Evolutionary conservation across 768 basidiomycete genomes (phyloP).

Genomic region (Chlorophyllum brunneum): DNA sequence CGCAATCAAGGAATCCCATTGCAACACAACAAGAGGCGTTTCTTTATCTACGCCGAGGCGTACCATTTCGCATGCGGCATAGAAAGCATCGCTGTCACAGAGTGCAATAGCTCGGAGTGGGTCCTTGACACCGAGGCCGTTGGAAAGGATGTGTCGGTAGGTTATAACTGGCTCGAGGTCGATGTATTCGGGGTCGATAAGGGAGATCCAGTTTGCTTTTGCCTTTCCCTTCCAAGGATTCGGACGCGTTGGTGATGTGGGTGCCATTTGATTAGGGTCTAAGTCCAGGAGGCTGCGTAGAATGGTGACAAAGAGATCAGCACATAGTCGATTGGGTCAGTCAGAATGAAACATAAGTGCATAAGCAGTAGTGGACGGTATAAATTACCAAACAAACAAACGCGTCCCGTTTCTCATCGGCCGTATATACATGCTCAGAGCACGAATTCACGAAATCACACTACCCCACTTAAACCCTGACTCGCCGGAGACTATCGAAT

Average conservation of each 20-base stretch:
- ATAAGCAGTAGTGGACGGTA: too few relatives aligned
- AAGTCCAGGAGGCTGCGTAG: too few relatives aligned
- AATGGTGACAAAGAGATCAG: background rate
- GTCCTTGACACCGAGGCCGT: conserved; percentile 65
- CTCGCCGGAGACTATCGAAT: too few relatives aligned
- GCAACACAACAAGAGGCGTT: conserved; percentile 75
- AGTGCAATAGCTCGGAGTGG: conserved; percentile 84
- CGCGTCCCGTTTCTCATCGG: too few relatives aligned
- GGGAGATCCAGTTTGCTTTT: conserved; percentile 26
- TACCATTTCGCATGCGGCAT: conserved; percentile 83
- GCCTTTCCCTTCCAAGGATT: conserved; percentile 56
- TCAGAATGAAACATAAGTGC: background rate
- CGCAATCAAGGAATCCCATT: conserved; percentile 89
- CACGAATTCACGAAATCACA: too few relatives aligned
- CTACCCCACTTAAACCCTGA: too few relatives aligned
- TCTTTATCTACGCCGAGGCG: conserved; percentile 60
- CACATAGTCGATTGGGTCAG: background rate
- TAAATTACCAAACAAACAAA: conserved; percentile 9
- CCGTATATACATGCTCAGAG: too few relatives aligned
- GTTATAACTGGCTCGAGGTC: conserved; percentile 70
- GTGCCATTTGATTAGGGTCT: background rate
- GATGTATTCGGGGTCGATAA: conserved; percentile 40
- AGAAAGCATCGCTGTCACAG: conserved; percentile 88
- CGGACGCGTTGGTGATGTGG: background rate
- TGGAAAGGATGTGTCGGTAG: conserved; percentile 72